A percentile compares a stretch with the other conserved stretches of the same genome.
Conservation (phyloP, 805 yeast genomes). For the Candida insectorum region DNA sequence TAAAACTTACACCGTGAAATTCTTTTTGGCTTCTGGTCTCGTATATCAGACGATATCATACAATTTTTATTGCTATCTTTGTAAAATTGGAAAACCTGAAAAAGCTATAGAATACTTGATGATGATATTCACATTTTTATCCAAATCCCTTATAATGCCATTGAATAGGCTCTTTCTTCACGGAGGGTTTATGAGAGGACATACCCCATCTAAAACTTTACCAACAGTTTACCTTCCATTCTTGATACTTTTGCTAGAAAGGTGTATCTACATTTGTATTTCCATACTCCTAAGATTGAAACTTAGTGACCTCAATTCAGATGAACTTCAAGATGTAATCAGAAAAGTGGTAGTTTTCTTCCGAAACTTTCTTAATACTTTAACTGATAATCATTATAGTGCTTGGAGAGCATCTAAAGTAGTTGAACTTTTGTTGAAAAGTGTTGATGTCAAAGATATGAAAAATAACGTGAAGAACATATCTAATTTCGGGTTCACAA, state of each 20-base stretch:
- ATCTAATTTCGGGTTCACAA: conserved; percentile 6
- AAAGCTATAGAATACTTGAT: conserved; percentile 31
- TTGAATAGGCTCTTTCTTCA: conserved; percentile 4
- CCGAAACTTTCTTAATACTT: conserved; percentile 14
- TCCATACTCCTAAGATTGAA: conserved; percentile 1
- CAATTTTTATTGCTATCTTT: conserved; percentile 37
- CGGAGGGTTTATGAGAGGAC: too few species aligned
- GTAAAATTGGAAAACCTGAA: conserved; percentile 21
- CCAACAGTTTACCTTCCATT: background rate
- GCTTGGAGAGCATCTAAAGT: conserved; percentile 64
- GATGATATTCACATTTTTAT: conserved; percentile 22
- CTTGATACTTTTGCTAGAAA: background rate
- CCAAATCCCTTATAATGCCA: conserved; percentile 14
- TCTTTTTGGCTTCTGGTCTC: background rate
- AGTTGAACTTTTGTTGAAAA: conserved; percentile 34
- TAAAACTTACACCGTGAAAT: conserved; percentile 3
- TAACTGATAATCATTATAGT: conserved; percentile 54
- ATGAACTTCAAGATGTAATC: conserved; percentile 12
- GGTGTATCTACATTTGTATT: too few species aligned
- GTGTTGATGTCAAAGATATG: conserved; percentile 22
- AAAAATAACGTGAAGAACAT: background rate
- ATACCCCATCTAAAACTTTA: background rate
- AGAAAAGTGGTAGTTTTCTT: conserved; percentile 16
- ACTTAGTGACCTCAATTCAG: background rate
- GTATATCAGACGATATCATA: conserved; percentile 14